phyloP scores from a whole-genome alignment of 2,329 filamentous ascomycete species.

The Phialophora tarda region DNA sequence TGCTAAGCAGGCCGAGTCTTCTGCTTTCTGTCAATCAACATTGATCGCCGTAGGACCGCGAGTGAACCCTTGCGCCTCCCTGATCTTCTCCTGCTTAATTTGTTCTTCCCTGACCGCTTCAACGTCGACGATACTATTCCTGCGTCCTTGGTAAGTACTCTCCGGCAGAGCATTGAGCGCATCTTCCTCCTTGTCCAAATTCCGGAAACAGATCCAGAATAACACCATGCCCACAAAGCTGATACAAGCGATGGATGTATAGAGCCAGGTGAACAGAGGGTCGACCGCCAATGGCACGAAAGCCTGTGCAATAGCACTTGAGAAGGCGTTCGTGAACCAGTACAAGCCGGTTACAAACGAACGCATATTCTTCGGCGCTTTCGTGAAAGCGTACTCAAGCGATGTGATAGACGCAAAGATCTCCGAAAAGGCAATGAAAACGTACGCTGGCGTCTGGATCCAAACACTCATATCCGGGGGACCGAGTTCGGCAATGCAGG shows the following conservation, averaged over 20 bases:
- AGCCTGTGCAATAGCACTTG: slow-evolving; percentile 72
- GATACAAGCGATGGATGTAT: slow-evolving; percentile 66
- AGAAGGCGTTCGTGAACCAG: slow-evolving; percentile 73
- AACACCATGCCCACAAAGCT: slow-evolving; percentile 65
- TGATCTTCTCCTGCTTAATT: slow-evolving; percentile 21
- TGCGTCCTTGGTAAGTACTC: slow-evolving; percentile 22
- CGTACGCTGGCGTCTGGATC: slow-evolving; percentile 56
- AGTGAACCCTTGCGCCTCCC: slow-evolving; percentile 16
- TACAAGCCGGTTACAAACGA: slow-evolving; percentile 51
- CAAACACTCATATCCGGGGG: slow-evolving; percentile 43
- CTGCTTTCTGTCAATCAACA: not conserved
- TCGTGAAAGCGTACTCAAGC: slow-evolving; percentile 75
- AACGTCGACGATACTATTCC: slow-evolving; percentile 18
- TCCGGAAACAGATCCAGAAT: slow-evolving; percentile 71
- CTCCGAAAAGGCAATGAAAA: slow-evolving; percentile 61
- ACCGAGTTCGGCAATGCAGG: slow-evolving; percentile 60
- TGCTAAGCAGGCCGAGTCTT: not conserved
- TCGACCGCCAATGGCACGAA: slow-evolving; percentile 66
- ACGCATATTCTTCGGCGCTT: slow-evolving; percentile 69
- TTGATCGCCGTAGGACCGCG: not conserved
- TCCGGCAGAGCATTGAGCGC: slow-evolving; percentile 58
- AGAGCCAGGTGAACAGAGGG: slow-evolving; percentile 74
- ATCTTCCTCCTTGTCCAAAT: slow-evolving; percentile 71
- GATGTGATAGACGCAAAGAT: slow-evolving; percentile 70
- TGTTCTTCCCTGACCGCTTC: slow-evolving; percentile 12